Base-by-base conservation (phyloP, 2,329 filamentous ascomycete species). In the Podosphaera aphanis region DNA sequence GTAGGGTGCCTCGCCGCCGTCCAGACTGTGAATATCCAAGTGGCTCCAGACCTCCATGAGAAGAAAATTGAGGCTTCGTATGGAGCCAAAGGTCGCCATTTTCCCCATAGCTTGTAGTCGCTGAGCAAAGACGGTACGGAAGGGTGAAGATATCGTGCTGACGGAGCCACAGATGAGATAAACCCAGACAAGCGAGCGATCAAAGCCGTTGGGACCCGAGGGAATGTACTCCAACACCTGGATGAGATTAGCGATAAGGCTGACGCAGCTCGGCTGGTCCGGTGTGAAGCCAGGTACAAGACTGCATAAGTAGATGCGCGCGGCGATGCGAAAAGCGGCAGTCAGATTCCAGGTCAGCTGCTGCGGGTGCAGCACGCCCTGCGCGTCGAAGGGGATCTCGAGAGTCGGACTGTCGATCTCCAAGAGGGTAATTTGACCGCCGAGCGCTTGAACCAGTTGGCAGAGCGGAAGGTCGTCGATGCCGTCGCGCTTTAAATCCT, bases 291-390 rank as follows among this genome's bases (percentile, higher is more conserved):
- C 85, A 0, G 88, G 88, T 0, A 95, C 83, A 31, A 98, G 70
- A 58, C 83, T 86, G 74, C 85, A 93, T n/a, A 95, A 77, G 64
- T 94, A 94, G 64, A 98, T 85, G 58, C 88, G 80, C 2, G 88
- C 86, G 2, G 88, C 88, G 46, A 93, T 68, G 56, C 88, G 83
- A 74, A 93, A 98, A 38, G 92, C 77, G 36, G 79, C 73, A 0
- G 85, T 93, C 63, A 95, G 84, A 67, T 92, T 93, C 62, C 74
- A 77, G 59, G 78, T 79, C 51, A 95, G 71, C 62, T 92, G 80
- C 58, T 81, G 82, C 2, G 86, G 81, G 47, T 78, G 78, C 53
- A 94, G 73, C 41, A 77, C 75, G 48, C 83, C 83, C 49, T 78
- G 81, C 50, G 71, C 68, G 51, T 74, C 76, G 66, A 66, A 83